Base-by-base conservation (phyloP, 352 stramenopile genomes). In the Globisporangium cederbergense region DNA sequence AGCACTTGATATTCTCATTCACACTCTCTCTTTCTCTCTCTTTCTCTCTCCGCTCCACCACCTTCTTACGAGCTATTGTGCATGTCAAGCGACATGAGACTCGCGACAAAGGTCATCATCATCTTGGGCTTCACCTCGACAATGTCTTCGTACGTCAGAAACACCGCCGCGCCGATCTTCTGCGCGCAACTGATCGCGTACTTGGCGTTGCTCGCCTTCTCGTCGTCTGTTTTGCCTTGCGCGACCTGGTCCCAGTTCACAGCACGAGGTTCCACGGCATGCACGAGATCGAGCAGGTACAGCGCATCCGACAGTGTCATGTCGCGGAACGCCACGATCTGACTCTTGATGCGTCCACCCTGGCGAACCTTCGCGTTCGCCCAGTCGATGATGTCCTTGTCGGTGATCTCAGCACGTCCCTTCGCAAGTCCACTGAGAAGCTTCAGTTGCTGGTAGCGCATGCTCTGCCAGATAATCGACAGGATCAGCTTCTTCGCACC, bases 391-490 rank as follows among this genome's bases (percentile, higher is more conserved):
- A 95, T 91, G 58, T 95, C 86, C 59, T 82, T 83, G 65, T 95
- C 86, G 0, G 80, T 92, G 63, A 95, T 90, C 25, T 86, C 79
- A 2, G 68, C 62, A 4, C 68, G 65, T 22, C 75, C 68, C 10
- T 77, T 74, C 0, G 79, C 77, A 9, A 95, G 62, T 4, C 80
- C 75, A 36, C 82, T 89, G 57, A 96, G 65, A 25, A 97, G 75
- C 58, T 95, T 91, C 28, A 98, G 69, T 56, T 95, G 91, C 68
- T 97, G 89, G 73, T 94, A 81, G 40, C 93, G 83, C 93, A 98
- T 98, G 64, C 91, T 90, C 76, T 98, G 93, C 93, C 91, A 98
- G 40, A 98, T 95, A 40, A 98, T 90, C 53, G 89, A 96, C 52
- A 98, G 66, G 52, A 97, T 97, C 64, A 98, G 80, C 73, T 98